Evolutionary conservation across 1,284 basidiomycete genomes (phyloP).

Genomic region (Ceratobasidium sp.): DNA sequence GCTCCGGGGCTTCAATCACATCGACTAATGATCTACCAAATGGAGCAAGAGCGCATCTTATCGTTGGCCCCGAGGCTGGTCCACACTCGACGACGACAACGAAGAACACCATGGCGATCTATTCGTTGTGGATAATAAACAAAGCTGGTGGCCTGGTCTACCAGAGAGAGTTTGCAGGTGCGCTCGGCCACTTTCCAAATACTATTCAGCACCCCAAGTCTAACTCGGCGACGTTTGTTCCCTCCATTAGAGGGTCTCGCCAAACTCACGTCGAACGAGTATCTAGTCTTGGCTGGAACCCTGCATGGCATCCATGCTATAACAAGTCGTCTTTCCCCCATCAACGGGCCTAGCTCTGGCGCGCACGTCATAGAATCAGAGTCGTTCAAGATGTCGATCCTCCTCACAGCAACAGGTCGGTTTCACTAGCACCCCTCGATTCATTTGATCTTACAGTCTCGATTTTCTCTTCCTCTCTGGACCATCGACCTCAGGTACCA

Average conservation of each 20-base stretch:
- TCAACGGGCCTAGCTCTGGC: conserved; percentile 79
- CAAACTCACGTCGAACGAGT: conserved; percentile 92
- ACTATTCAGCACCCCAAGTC: conserved; percentile 21
- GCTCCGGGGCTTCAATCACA: conserved; percentile 11
- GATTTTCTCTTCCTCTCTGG: background rate
- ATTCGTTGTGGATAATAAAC: conserved; percentile 94
- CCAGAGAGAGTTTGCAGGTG: conserved; percentile 89
- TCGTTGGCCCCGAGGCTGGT: background rate
- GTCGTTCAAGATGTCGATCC: conserved; percentile 88
- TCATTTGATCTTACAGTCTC: conserved; percentile 22
- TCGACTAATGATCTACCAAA: too few relatives aligned
- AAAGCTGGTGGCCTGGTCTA: conserved; percentile 98
- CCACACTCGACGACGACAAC: conserved; percentile 30
- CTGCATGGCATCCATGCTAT: conserved; percentile 99
- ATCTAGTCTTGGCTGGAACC: conserved; percentile 96
- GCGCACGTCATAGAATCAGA: conserved; percentile 95
- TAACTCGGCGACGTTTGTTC: conserved; percentile 27
- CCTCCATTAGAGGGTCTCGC: conserved; percentile 85
- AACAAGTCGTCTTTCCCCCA: conserved; percentile 88
- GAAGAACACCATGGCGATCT: conserved; percentile 79
- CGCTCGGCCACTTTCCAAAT: conserved; percentile 47
- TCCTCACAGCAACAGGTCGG: conserved; percentile 92
- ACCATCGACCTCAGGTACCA: conserved; percentile 76
- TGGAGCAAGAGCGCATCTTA: too few relatives aligned
- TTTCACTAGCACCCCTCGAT: conserved; percentile 33